Evolutionary conservation across 2,329 filamentous ascomycete genomes (phyloP), one percentile per base, ranked within the genome.

Genomic region (Alternaria triticimaculans): DNA sequence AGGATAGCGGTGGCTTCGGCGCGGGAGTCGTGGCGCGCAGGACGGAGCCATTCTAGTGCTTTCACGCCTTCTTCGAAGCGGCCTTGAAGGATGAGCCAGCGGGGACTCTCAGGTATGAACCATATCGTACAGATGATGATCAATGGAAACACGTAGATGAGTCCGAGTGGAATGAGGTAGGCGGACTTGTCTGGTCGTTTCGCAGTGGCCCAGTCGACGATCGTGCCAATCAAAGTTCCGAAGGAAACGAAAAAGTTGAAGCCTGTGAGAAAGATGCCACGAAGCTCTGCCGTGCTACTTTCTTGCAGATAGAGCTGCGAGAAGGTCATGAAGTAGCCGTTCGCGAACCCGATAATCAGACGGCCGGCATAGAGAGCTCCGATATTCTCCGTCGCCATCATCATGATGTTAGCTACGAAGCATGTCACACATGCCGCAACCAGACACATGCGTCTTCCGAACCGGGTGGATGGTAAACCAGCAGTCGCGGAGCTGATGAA

Each of bases 291-390:
- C 1, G 84, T 84, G 28, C 83, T 81, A 63, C 80, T 82, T 72
- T 86, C 84, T 67, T 86, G 84, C 14, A 87, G 79, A 65, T 84
- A 85, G 0, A 86, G 73, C 60, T 85, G 84, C 1, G 82, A 81
- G 63, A 85, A 87, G 2, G 85, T 87, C 85, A 87, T 77, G 72
- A 87, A 84, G 69, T 87, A 83, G 4, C 86, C 86, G 68, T 88
- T 88, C 6, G 85, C 84, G 6, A 88, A 62, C 3, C 87, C 87
- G 59, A 88, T 86, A 15, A 88, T 72, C 7, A 88, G 75, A 41
- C 87, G 83, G 10, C 85, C 87, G 23, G 82, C 81, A 60, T 89
- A 88, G 6, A 89, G 82, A 1, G 82, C 85, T 15, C 81, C 84
- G 41, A 89, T 87, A 59, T 79, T 74, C 7, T 80, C 82, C 0